Conservation (phyloP, 306 rosid genomes). For the Mucuna pruriens region DNA sequence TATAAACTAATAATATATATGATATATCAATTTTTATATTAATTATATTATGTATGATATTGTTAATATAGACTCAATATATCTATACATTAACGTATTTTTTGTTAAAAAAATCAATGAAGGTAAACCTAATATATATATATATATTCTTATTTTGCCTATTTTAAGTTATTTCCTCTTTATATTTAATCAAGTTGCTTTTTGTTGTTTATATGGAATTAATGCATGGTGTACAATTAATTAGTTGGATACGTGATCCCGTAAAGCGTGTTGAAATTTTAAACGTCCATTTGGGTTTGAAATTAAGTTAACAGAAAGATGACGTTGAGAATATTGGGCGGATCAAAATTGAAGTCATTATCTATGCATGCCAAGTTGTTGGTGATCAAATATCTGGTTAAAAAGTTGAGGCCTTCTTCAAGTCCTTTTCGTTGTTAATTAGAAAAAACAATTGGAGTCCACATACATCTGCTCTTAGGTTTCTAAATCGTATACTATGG, state of each 20-base stretch:
- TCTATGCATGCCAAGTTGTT: not conserved
- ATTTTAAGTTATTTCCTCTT: not conserved
- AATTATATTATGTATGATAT: too few relatives aligned
- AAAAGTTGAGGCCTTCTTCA: not conserved
- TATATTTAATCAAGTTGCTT: not conserved
- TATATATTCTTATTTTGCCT: not conserved
- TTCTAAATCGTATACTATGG: not conserved
- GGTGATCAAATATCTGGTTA: not conserved
- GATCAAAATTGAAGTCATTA: not conserved
- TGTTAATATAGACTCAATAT: too few relatives aligned
- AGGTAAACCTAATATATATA: not conserved
- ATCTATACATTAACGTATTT: not conserved
- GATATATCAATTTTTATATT: too few relatives aligned
- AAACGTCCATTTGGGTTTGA: not conserved
- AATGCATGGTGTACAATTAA: not conserved
- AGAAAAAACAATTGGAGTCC: not conserved
- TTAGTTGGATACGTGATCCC: not conserved
- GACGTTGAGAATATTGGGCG: not conserved
- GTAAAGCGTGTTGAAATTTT: not conserved
- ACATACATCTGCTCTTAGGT: slow-evolving; percentile 18
- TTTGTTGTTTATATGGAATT: not conserved
- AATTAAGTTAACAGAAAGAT: not conserved
- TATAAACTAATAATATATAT: too few relatives aligned
- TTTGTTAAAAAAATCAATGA: not conserved
- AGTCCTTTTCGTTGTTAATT: not conserved